Conservation (phyloP, 2,329 filamentous ascomycete genomes). For the Cyanodermella asteris region DNA sequence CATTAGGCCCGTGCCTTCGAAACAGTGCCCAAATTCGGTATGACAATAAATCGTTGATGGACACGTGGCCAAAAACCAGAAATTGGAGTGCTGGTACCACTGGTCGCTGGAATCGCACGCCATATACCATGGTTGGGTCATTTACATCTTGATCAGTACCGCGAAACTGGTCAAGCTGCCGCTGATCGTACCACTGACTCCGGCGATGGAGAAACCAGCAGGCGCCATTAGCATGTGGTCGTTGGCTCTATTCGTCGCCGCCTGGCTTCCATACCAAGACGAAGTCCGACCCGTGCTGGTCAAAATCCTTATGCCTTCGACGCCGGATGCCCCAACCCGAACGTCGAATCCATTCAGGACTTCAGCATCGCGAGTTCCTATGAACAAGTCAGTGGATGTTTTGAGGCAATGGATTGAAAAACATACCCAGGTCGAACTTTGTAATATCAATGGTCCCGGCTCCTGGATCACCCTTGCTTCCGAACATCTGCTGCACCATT, state of each 20-base stretch:
- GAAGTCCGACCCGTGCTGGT: constrained; percentile 79
- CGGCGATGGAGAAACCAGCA: constrained; percentile 69
- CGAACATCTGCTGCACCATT: constrained; percentile 62
- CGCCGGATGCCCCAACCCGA: constrained; percentile 56
- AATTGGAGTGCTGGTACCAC: too few relatives aligned
- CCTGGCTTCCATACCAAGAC: constrained; percentile 54
- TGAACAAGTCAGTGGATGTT: constrained; percentile 8
- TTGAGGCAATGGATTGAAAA: constrained; percentile 4
- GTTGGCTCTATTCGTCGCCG: constrained; percentile 4
- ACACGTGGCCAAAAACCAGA: too few relatives aligned
- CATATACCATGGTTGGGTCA: too few relatives aligned
- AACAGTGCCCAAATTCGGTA: too few relatives aligned
- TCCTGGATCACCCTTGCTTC: constrained; percentile 51
- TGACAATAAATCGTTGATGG: too few relatives aligned
- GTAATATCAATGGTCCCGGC: constrained; percentile 48
- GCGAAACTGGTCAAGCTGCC: too few relatives aligned
- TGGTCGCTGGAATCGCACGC: too few relatives aligned
- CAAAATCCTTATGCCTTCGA: constrained; percentile 75
- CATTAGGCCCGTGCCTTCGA: too few relatives aligned
- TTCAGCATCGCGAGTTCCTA: constrained; percentile 68
- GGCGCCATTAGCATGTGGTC: constrained; percentile 81
- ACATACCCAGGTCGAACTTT: constrained; percentile 55
- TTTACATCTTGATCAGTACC: too few relatives aligned
- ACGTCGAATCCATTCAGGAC: constrained; percentile 71
- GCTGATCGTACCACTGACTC: constrained; percentile 76